phyloP scores from a whole-genome alignment of 116 monocot species.

The Posidonia oceanica region DNA sequence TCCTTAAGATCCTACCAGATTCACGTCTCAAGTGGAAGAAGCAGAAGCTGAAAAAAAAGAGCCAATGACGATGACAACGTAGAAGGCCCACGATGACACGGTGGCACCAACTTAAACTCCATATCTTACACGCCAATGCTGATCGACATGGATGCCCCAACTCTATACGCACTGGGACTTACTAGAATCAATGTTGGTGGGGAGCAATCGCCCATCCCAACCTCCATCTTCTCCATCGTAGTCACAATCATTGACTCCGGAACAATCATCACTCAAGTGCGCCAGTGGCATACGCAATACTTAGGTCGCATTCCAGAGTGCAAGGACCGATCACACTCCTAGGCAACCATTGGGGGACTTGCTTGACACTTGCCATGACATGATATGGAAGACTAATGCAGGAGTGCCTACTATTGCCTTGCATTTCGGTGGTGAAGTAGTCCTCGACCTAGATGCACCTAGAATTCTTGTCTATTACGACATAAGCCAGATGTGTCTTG shows the following conservation, averaged over 20 bases:
- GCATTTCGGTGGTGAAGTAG: slow-evolving; percentile 9
- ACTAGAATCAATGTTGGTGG: slow-evolving; percentile 27
- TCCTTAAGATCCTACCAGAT: too few relatives aligned
- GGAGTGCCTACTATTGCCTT: not conserved
- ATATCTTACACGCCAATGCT: slow-evolving; percentile 27
- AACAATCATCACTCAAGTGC: slow-evolving; percentile 31
- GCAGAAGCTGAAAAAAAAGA: too few relatives aligned
- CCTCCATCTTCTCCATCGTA: slow-evolving; percentile 7
- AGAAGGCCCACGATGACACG: not conserved
- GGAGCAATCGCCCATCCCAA: slow-evolving; percentile 5
- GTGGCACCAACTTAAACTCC: not conserved
- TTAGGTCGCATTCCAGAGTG: slow-evolving; percentile 19
- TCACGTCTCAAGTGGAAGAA: too few relatives aligned
- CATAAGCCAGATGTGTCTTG: slow-evolving; percentile 9
- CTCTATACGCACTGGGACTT: slow-evolving; percentile 21
- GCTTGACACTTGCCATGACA: slow-evolving; percentile 17
- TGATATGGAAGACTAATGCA: not conserved
- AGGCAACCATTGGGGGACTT: not conserved
- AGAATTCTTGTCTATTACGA: not conserved
- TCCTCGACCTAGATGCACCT: not conserved
- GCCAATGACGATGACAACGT: too few relatives aligned
- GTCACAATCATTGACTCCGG: slow-evolving; percentile 44
- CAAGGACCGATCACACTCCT: slow-evolving; percentile 18
- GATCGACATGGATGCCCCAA: not conserved
- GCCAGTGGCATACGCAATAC: slow-evolving; percentile 18